These are phyloP conservation scores for Taiwanofungus camphoratus DNA, from an alignment of 1,284 basidiomycete genomes.

Conservation along the genomic window DNA sequence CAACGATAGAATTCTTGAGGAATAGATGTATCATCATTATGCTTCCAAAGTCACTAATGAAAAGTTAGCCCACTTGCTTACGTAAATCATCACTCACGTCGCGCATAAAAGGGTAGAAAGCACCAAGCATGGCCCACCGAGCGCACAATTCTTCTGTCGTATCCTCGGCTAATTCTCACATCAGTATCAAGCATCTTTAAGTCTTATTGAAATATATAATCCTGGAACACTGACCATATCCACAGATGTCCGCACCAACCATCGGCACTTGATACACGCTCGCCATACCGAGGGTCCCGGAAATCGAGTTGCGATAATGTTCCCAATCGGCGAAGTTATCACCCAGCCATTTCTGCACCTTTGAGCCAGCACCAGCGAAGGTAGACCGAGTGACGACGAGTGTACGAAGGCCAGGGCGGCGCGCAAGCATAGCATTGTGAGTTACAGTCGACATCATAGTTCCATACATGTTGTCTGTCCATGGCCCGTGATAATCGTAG, in stretches of 20 bases:
- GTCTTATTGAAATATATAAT: not conserved
- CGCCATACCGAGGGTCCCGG: constrained; percentile 59
- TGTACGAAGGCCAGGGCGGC: constrained; percentile 54
- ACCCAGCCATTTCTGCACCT: constrained; percentile 68
- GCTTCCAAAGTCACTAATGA: constrained; percentile 23
- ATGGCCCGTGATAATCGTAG: not conserved
- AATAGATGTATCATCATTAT: constrained; percentile 48
- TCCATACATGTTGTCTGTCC: constrained; percentile 59
- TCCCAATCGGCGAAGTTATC: constrained; percentile 57
- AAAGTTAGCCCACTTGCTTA: not conserved
- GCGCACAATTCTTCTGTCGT: constrained; percentile 62
- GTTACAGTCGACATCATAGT: constrained; percentile 67
- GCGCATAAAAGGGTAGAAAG: constrained; percentile 69
- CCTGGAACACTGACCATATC: constrained; percentile 39
- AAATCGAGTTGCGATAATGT: constrained; percentile 53
- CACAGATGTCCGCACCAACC: constrained; percentile 67
- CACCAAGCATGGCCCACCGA: constrained; percentile 64
- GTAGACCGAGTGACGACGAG: constrained; percentile 71
- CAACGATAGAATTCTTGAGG: constrained; percentile 69
- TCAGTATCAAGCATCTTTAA: constrained; percentile 21
- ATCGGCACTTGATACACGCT: constrained; percentile 61
- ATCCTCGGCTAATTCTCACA: constrained; percentile 37
- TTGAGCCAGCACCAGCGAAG: constrained; percentile 59
- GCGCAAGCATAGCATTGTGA: constrained; percentile 52
- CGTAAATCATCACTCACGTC: constrained; percentile 38